Percentiles rank a stretch among this genome's conserved stretches.
Evolutionary conservation across 495 filamentous ascomycete species (phyloP).

Genomic region (Podospora anserina): DNA sequence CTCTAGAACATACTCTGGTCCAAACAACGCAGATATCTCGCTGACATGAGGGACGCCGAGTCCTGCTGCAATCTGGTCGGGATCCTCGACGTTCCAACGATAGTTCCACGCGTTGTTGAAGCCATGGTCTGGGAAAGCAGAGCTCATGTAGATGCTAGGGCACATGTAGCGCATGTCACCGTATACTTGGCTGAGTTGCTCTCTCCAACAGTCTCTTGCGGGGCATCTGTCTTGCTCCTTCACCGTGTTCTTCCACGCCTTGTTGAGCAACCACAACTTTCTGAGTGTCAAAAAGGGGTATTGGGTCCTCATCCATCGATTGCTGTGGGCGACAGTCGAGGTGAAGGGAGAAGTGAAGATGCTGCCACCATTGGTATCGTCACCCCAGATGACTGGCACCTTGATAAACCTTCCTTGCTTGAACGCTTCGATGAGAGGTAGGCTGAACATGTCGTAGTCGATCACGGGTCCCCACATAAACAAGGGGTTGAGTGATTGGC

Average conservation of each 20-base stretch:
- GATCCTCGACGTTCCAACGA: slow-evolving; percentile 62
- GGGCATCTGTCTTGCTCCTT: slow-evolving; percentile 37
- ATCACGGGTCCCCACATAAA: slow-evolving; percentile 55
- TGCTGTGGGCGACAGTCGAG: slow-evolving; percentile 43
- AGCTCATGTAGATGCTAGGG: slow-evolving; percentile 57
- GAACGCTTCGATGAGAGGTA: slow-evolving; percentile 60
- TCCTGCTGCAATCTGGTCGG: slow-evolving; percentile 45
- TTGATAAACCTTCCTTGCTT: slow-evolving; percentile 59
- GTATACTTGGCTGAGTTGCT: slow-evolving; percentile 59
- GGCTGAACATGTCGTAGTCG: slow-evolving; percentile 55
- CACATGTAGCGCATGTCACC: slow-evolving; percentile 75
- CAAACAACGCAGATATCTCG: slow-evolving; percentile 63
- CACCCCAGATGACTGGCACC: slow-evolving; percentile 67
- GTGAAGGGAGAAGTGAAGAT: slow-evolving; percentile 55
- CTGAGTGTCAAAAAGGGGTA: slow-evolving; percentile 55
- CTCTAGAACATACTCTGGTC: slow-evolving; percentile 28
- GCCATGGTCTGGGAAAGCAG: slow-evolving; percentile 39
- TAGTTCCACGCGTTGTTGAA: slow-evolving; percentile 56
- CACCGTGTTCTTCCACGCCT: slow-evolving; percentile 52
- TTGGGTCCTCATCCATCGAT: slow-evolving; percentile 60
- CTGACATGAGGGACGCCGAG: slow-evolving; percentile 60
- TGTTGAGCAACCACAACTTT: slow-evolving; percentile 56
- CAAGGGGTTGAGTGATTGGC: slow-evolving; percentile 42
- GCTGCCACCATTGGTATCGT: slow-evolving; percentile 69
- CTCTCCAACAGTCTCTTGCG: slow-evolving; percentile 52